Percentiles rank a stretch among this genome's conserved stretches.
Conservation (phyloP, 495 filamentous ascomycete genomes). For the Thermochaetoides thermophila region DNA sequence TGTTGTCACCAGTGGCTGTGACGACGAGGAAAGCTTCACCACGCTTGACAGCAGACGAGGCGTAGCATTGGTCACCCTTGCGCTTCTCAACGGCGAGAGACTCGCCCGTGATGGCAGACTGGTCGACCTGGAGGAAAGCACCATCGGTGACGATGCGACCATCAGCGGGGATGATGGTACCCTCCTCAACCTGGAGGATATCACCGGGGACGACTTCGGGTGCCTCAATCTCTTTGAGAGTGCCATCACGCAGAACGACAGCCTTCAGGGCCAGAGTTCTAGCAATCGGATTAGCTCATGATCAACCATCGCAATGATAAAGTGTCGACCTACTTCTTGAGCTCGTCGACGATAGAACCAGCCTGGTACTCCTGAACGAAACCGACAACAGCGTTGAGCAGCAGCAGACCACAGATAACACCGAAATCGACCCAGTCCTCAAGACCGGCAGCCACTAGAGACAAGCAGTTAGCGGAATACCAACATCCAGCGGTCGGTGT, state of each 20-base stretch:
- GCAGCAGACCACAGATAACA: conserved; percentile 57
- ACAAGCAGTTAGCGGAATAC: conserved; percentile 2
- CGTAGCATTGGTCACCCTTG: conserved; percentile 61
- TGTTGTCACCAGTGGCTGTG: conserved; percentile 71
- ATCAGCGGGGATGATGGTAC: conserved; percentile 82
- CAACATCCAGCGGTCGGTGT: too few species aligned
- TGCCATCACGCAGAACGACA: conserved; percentile 64
- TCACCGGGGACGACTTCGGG: conserved; percentile 78
- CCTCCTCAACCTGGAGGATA: conserved; percentile 79
- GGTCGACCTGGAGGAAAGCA: conserved; percentile 78
- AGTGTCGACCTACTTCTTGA: conserved; percentile 45
- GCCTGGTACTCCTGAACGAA: conserved; percentile 84
- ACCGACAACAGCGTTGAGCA: conserved; percentile 74
- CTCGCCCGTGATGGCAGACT: conserved; percentile 84
- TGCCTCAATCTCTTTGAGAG: conserved; percentile 55
- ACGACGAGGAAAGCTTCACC: conserved; percentile 71
- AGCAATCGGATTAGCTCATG: conserved; percentile 4
- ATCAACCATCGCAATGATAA: background rate
- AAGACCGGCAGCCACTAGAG: conserved; percentile 49
- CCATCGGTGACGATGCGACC: conserved; percentile 67
- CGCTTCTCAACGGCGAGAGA: conserved; percentile 83
- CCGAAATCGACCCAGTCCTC: conserved; percentile 72
- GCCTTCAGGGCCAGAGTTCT: conserved; percentile 71
- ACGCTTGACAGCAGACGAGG: conserved; percentile 81
- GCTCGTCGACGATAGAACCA: conserved; percentile 77